Evolutionary conservation across 495 filamentous ascomycete species (phyloP).

Genomic region (Penicillium samsonianum): DNA sequence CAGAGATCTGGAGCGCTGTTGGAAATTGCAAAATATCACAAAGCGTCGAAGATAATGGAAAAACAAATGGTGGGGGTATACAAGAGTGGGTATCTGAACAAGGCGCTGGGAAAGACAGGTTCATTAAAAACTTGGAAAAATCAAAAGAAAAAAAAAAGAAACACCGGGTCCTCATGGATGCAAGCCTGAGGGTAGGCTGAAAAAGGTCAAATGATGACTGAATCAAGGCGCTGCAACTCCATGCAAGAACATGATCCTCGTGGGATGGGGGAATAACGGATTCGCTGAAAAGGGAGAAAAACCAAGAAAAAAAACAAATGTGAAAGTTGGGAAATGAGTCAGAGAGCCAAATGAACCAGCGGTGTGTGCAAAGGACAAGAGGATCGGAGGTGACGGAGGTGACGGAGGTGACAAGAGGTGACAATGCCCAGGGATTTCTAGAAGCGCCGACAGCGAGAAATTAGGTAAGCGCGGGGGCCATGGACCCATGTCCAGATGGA

Average conservation of each 20-base stretch:
- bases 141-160: slow-evolving; percentile 14
- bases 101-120: slow-evolving; percentile 15
- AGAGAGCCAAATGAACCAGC: slow-evolving; percentile 22
- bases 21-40: neutral
- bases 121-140: slow-evolving; percentile 1
- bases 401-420: neutral
- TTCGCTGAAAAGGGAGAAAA: slow-evolving; percentile 5
- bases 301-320: neutral
- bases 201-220: slow-evolving; percentile 11
- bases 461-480: slow-evolving; percentile 35
- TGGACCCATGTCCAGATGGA: neutral
- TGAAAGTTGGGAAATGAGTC: slow-evolving; percentile 24
- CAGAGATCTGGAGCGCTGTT: neutral
- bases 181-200: slow-evolving; percentile 18
- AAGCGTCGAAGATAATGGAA: neutral
- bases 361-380: slow-evolving; percentile 16
- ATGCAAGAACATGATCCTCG: slow-evolving; percentile 11
- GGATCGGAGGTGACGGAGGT: too few species aligned
- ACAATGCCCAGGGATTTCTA: slow-evolving; percentile 16
- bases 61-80: slow-evolving; percentile 22
- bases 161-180: slow-evolving; percentile 30
- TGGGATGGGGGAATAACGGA: slow-evolving; percentile 6
- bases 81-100: slow-evolving; percentile 27
- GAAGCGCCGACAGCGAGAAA: slow-evolving; percentile 32
- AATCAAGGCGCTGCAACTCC: slow-evolving; percentile 18